Evolutionary conservation across 1,284 basidiomycete genomes (phyloP).

Genomic region (Trichosporon coremiiforme): DNA sequence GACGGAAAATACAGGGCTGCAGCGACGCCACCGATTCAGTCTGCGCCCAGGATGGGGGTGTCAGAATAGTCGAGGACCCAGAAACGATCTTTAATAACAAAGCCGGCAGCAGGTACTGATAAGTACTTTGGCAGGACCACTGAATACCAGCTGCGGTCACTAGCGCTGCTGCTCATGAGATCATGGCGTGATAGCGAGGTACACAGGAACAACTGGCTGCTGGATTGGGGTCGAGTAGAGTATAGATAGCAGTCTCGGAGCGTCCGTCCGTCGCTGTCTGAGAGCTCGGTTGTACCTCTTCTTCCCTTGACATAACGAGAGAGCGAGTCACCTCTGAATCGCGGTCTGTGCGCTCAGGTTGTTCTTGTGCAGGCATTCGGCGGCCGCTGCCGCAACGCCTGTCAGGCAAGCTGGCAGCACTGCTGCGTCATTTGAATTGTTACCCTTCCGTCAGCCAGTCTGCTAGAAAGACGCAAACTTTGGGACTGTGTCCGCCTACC

Average conservation of each 20-base stretch:
- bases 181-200: neutral
- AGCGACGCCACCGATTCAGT: neutral
- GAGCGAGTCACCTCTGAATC: neutral
- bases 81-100: neutral
- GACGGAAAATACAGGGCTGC: too few relatives aligned
- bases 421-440: neutral
- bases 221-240: neutral
- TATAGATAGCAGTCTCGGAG: too few relatives aligned
- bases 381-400: too few relatives aligned
- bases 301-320: too few relatives aligned
- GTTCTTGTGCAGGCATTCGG: neutral
- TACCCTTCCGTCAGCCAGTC: too few relatives aligned
- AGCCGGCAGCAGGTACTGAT: neutral
- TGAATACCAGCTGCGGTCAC: slow-evolving; percentile 11
- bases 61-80: neutral
- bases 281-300: too few relatives aligned
- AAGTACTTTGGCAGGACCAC: neutral
- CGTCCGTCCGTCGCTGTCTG: too few relatives aligned
- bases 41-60: neutral
- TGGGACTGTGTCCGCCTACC: neutral
- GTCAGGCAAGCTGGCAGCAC: neutral
- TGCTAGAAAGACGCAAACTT: neutral
- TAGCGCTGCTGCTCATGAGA: neutral
- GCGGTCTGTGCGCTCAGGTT: neutral
- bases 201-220: neutral